Evolutionary conservation across 176 grass and related monocot genomes (phyloP).

Genomic region (Carex cristatella): DNA sequence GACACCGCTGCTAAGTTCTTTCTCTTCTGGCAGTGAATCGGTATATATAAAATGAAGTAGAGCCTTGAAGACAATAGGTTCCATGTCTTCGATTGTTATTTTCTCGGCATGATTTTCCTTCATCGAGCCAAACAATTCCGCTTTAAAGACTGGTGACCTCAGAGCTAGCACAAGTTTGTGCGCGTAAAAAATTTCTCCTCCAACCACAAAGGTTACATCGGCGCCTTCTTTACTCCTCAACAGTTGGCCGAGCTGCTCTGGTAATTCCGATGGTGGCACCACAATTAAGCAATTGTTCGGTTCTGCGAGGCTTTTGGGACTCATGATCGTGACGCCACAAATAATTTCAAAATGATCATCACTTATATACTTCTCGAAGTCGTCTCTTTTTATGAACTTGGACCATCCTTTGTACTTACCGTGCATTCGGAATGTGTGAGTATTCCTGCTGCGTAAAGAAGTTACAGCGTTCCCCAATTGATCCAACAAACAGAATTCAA

Average conservation of each 20-base stretch:
- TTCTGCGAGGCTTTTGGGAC: constrained; percentile 5
- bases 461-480: not conserved
- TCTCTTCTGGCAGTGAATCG: constrained; percentile 23
- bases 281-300: not conserved
- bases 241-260: constrained; percentile 5
- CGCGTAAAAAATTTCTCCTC: constrained; percentile 17
- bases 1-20: not conserved
- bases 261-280: constrained; percentile 1
- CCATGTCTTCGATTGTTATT: constrained; percentile 19
- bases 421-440: constrained; percentile 6
- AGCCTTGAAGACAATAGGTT: constrained; percentile 18
- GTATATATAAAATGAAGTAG: constrained; percentile 44
- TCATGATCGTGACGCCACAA: constrained; percentile 2
- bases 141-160: constrained; percentile 15
- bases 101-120: constrained; percentile 16
- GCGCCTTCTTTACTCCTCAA: constrained; percentile 2
- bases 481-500: constrained; percentile 22
- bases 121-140: constrained; percentile 9
- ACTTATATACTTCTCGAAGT: not conserved
- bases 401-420: constrained; percentile 26
- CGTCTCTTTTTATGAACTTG: constrained; percentile 17
- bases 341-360: constrained; percentile 17
- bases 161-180: constrained; percentile 13
- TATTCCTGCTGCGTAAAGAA: constrained; percentile 21
- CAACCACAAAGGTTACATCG: constrained; percentile 3